Percentiles rank a stretch among this genome's conserved stretches.
These are phyloP conservation scores for Diplocarpon rosae DNA, from an alignment of 2,329 filamentous ascomycete species.

Conservation along the genomic window DNA sequence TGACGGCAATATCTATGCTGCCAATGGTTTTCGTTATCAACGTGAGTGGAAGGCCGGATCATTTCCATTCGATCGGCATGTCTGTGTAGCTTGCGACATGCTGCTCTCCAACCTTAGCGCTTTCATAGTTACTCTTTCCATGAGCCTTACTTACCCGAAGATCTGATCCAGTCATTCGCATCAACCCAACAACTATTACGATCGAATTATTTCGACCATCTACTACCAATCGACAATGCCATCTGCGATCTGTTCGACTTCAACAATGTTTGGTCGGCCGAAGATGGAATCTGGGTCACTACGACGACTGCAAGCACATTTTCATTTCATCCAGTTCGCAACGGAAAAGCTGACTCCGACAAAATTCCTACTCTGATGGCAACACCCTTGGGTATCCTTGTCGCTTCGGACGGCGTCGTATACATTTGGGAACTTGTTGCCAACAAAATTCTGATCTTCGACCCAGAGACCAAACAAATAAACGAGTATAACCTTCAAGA, in stretches of 20 bases:
- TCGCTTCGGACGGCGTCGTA: neutral
- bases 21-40: neutral
- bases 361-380: neutral
- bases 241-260: neutral
- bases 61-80: no score
- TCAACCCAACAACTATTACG: neutral
- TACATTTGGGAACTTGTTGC: neutral
- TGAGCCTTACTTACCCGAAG: no score
- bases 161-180: no score
- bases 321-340: neutral
- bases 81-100: neutral
- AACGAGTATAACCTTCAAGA: neutral
- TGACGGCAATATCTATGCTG: neutral
- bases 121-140: neutral
- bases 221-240: neutral
- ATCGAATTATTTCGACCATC: neutral
- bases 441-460: conserved; percentile 1
- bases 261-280: neutral
- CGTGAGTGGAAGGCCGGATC: neutral
- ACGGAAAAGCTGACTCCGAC: neutral
- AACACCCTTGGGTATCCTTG: neutral
- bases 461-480: neutral
- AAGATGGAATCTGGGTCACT: neutral
- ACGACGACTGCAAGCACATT: neutral
- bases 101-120: neutral